A percentile compares a stretch with the other conserved stretches of the same genome.
These are phyloP conservation scores for Termitomyces sp. DNA, from an alignment of 1,284 basidiomycete species.

Conservation along the genomic window DNA sequence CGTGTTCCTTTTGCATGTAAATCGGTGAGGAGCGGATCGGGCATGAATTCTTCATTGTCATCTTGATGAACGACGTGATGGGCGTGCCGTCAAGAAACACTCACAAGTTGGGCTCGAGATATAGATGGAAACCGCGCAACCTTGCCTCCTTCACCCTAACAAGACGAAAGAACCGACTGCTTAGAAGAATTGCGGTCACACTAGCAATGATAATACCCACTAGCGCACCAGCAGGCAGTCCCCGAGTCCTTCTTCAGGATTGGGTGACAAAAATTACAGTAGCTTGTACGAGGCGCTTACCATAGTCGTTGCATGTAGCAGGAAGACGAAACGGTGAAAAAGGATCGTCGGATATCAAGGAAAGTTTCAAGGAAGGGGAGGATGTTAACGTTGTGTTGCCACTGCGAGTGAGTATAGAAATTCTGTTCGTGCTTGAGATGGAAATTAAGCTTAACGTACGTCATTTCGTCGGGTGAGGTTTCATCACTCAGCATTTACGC, in stretches of 20 bases:
- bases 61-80: neutral
- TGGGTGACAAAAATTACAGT: neutral
- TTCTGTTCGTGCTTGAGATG: neutral
- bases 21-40: conserved; percentile 17
- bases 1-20: conserved; percentile 14
- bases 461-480: neutral
- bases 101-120: neutral
- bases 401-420: conserved; percentile 1
- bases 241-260: neutral
- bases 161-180: conserved; percentile 5
- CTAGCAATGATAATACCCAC: conserved; percentile 11
- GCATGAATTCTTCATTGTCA: conserved; percentile 3
- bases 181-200: conserved; percentile 3
- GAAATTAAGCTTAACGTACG: neutral
- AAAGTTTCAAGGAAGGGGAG: too few relatives aligned
- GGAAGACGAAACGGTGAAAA: neutral
- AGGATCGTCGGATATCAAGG: too few relatives aligned
- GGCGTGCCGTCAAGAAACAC: neutral
- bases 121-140: neutral
- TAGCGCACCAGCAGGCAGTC: conserved; percentile 7
- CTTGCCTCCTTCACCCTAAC: conserved; percentile 1
- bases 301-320: neutral
- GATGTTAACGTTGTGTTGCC: conserved; percentile 8
- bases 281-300: neutral
- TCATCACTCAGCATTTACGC: conserved; percentile 4